Evolutionary conservation across 2,329 filamentous ascomycete genomes (phyloP), one percentile per base, ranked within the genome.

Genomic region (Talaromyces verruculosus): DNA sequence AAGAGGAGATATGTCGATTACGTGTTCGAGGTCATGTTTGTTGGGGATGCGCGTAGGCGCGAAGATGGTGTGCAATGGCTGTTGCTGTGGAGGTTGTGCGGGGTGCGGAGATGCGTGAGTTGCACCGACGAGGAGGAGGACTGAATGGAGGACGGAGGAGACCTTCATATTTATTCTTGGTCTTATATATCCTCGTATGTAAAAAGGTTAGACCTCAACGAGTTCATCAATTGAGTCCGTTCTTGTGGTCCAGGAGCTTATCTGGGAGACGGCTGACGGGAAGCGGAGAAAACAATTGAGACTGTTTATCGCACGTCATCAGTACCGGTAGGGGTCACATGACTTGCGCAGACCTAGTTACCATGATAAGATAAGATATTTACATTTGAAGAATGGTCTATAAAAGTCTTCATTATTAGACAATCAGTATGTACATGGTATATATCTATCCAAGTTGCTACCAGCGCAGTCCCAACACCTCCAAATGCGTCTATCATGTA

Each of bases 1-100:
- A 0, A 97, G 84, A 2, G 79, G 77, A 0, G 80, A 81, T 22
- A 69, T 69, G n/a, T 75, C 72, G 59, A 82, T 79, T 45, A 81
- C 72, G 47, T 77, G 69, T 5, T 78, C 73, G 10, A 79, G 61
- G 53, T 70, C 67, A 30, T 63, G 61, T 41, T 67, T 58, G 41
- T 47, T 51, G 15, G 33, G 60, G 6, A 19, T 30, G 15, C 22
- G 39, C n/a, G 19, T 22, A 2, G 59, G 35, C 11, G 25, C 33
- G 19, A 43, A 7, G 39, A 43, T 55, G 45, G 53, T 53, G 39
- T 25, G 47, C 47, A 61, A 39, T n/a, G 22, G 33, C 17, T 65
- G 33, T 33, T 61, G 65, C 45, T 53, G 65, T 37, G 51, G 65
- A 49, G 58, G 19, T 49, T 58, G 11, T 66, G 61, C 60, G 59